A percentile compares a stretch with the other conserved stretches of the same genome.
These are phyloP conservation scores for Candida vartiovaarae DNA, from an alignment of 805 yeast species.

Conservation along the genomic window DNA sequence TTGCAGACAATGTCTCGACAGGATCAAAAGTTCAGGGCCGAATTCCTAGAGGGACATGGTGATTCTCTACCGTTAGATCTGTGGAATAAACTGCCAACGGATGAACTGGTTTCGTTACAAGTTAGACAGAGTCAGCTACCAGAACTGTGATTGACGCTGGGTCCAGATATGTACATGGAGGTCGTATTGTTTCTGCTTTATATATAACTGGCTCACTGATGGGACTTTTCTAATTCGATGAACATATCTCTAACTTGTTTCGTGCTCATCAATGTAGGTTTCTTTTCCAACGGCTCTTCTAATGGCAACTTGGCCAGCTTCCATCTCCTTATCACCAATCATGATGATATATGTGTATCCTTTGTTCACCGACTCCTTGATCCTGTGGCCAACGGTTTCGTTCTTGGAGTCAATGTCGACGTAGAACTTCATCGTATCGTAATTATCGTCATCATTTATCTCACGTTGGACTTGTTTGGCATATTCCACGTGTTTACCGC, in stretches of 20 bases:
- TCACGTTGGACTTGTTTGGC: conserved; percentile 41
- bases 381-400: conserved; percentile 74
- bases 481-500: conserved; percentile 48
- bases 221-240: conserved; percentile 42
- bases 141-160: not conserved
- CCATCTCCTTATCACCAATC: conserved; percentile 81
- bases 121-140: not conserved
- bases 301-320: conserved; percentile 50
- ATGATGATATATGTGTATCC: conserved; percentile 78
- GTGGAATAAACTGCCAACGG: conserved; percentile 27
- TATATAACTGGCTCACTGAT: conserved; percentile 21
- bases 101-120: conserved; percentile 1
- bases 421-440: conserved; percentile 47
- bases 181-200: conserved; percentile 16
- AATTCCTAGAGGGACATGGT: conserved; percentile 42
- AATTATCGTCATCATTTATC: conserved; percentile 41
- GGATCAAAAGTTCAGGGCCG: conserved; percentile 36
- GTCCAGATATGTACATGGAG: not conserved
- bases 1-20: conserved; percentile 33
- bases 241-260: conserved; percentile 51
- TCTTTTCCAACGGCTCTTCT: conserved; percentile 49
- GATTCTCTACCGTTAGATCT: conserved; percentile 49
- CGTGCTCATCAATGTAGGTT: conserved; percentile 33
- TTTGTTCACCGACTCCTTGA: conserved; percentile 67
- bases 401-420: conserved; percentile 71